phyloP scores from a whole-genome alignment of 805 yeast genomes.

The Schwanniomyces yamadae region DNA sequence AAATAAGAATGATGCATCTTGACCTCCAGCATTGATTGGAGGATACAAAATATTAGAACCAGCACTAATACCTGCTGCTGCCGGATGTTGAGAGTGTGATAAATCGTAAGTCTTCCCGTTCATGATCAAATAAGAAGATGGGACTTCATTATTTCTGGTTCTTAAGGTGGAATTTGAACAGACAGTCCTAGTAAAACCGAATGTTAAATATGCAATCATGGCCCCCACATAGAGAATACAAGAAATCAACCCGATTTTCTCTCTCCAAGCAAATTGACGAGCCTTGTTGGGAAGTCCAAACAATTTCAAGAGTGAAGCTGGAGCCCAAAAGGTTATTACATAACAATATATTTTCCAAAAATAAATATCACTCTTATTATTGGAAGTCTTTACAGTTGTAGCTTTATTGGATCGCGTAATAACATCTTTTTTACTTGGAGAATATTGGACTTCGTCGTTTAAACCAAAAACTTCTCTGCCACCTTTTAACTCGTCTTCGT shows the following conservation, averaged over 20 bases:
- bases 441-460: conserved; percentile 52
- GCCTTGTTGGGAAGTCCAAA: conserved; percentile 79
- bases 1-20: conserved; percentile 78
- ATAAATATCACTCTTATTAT: conserved; percentile 27
- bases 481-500: conserved; percentile 13
- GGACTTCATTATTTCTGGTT: conserved; percentile 59
- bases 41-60: conserved; percentile 79
- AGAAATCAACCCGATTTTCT: conserved; percentile 81
- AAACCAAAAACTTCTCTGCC: conserved; percentile 58
- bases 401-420: conserved; percentile 16
- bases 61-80: conserved; percentile 70
- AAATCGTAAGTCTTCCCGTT: conserved; percentile 81
- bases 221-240: conserved; percentile 74
- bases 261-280: conserved; percentile 96
- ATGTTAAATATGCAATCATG: conserved; percentile 80
- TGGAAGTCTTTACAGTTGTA: conserved; percentile 7
- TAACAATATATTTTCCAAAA: conserved; percentile 85
- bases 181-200: conserved; percentile 86
- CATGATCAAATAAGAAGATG: conserved; percentile 62
- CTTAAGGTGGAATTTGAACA: conserved; percentile 52
- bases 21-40: conserved; percentile 85
- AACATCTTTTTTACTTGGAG: conserved; percentile 26
- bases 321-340: conserved; percentile 87
- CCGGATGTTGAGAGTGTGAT: conserved; percentile 73
- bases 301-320: conserved; percentile 64